Evolutionary conservation across 2,329 filamentous ascomycete genomes (phyloP), one percentile per base, ranked within the genome.

Genomic region (Aspergillus aculeatinus): DNA sequence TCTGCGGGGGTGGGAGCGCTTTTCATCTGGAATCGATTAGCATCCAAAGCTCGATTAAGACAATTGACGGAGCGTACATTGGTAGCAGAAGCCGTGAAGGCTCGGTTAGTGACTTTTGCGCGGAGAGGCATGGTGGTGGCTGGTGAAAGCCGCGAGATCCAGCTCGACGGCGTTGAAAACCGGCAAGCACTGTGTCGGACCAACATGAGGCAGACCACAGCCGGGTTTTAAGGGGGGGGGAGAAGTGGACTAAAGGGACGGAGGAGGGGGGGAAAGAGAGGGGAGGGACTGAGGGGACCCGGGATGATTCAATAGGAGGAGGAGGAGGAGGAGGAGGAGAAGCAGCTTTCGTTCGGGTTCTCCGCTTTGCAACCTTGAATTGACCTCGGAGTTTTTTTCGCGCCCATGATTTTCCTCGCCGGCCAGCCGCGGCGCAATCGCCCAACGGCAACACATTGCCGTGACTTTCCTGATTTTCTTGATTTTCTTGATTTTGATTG

Each of bases 41-140:
- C 48, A 59, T 48, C 27, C 9, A 48, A 11, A 12, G 29, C 33
- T 5, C 21, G 16, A 29, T 10, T 39, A 9, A 12, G 42, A n/a
- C 10, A 29, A 47, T 6, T 14, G 33, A 31, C 4, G 16, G 23
- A 31, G 12, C 76, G 63, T 77, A 89, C 86, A 76, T 80, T 80
- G 39, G 39, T 16, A 72, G 83, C 78, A 69, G 77, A 77, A 59
- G 79, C 78, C 64, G 75, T 79, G 67, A 86, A 81, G 55, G 83
- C 83, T 66, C 87, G 81, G 74, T 85, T 84, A 72, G 83, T 79
- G 66, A 92, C 83, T 77, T 90, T 94, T 63, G 90, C 90, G 81
- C 87, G 87, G 65, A 96, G 83, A 75, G 92, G 91, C 91, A 96
- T 96, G 59, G 70, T 29, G 27, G 27, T 77, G 63, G 76, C 75